These are phyloP conservation scores for Thuidium tamariscinum DNA, from an alignment of 225 moss, liverwort and hornwort species.

Conservation along the genomic window DNA sequence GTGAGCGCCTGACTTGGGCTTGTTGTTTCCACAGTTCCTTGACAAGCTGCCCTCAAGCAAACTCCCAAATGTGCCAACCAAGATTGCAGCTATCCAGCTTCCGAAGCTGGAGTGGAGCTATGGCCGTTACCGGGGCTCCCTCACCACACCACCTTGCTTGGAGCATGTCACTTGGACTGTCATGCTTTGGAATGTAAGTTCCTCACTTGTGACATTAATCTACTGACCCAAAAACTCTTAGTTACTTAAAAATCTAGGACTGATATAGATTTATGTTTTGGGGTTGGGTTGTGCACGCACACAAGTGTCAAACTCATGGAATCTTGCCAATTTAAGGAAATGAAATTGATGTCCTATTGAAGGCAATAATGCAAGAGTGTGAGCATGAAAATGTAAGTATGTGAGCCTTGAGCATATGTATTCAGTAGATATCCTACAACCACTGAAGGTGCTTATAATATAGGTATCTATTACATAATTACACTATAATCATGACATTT, in stretches of 20 bases:
- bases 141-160: constrained; percentile 66
- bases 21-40: constrained; percentile 2
- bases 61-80: neutral
- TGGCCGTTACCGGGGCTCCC: constrained; percentile 56
- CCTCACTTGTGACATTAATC: neutral
- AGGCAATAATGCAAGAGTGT: neutral
- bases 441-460: too few species aligned
- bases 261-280: neutral
- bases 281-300: too few species aligned
- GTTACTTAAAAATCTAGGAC: too few species aligned
- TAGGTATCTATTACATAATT: too few species aligned
- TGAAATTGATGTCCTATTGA: neutral
- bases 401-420: too few species aligned
- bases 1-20: neutral
- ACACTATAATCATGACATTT: too few species aligned
- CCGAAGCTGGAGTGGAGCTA: constrained; percentile 26
- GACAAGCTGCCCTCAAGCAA: constrained; percentile 8
- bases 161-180: constrained; percentile 59
- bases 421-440: too few species aligned
- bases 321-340: too few species aligned
- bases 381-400: too few species aligned
- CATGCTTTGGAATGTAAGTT: constrained; percentile 18
- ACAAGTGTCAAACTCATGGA: neutral
- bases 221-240: neutral
- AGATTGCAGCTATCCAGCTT: constrained; percentile 4